phyloP scores from a whole-genome alignment of 1,284 basidiomycete species.

The Salmacisia buchloeana region DNA sequence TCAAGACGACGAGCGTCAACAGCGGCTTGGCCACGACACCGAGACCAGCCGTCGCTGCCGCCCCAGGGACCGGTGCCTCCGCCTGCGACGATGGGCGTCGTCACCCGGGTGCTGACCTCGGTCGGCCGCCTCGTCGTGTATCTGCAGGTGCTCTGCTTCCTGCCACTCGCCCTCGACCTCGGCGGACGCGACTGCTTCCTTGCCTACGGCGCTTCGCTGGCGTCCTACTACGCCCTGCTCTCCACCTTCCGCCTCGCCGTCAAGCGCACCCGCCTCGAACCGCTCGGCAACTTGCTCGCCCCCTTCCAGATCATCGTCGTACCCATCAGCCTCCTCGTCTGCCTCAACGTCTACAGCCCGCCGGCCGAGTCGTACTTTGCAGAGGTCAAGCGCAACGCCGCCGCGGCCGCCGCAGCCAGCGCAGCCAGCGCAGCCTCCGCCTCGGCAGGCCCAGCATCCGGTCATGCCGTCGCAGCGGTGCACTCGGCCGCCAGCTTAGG shows the following conservation, averaged over 20 bases:
- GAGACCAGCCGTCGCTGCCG: neutral
- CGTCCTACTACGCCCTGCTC: slow-evolving; percentile 41
- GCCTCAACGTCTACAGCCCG: slow-evolving; percentile 45
- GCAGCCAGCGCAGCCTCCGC: neutral
- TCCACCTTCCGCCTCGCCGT: slow-evolving; percentile 38
- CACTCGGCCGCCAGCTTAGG: neutral
- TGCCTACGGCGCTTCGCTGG: slow-evolving; percentile 45
- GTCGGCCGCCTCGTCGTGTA: slow-evolving; percentile 36
- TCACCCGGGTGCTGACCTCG: slow-evolving; percentile 24
- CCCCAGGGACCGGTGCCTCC: neutral
- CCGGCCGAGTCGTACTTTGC: slow-evolving; percentile 23
- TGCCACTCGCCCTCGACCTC: slow-evolving; percentile 47
- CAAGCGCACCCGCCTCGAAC: slow-evolving; percentile 23
- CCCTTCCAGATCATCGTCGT: slow-evolving; percentile 45
- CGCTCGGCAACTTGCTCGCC: slow-evolving; percentile 32
- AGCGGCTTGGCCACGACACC: too few species aligned
- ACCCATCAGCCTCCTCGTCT: slow-evolving; percentile 40
- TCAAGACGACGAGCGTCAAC: neutral
- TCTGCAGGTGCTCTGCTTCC: slow-evolving; percentile 46
- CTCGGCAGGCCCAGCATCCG: neutral
- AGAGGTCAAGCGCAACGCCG: neutral
- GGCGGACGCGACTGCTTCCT: slow-evolving; percentile 47
- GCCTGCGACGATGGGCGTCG: slow-evolving; percentile 19
- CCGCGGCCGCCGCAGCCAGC: neutral
- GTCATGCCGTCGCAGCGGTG: neutral